Base-by-base conservation (phyloP, 2,329 filamentous ascomycete species). In the Pyrenochaeta sp. region DNA sequence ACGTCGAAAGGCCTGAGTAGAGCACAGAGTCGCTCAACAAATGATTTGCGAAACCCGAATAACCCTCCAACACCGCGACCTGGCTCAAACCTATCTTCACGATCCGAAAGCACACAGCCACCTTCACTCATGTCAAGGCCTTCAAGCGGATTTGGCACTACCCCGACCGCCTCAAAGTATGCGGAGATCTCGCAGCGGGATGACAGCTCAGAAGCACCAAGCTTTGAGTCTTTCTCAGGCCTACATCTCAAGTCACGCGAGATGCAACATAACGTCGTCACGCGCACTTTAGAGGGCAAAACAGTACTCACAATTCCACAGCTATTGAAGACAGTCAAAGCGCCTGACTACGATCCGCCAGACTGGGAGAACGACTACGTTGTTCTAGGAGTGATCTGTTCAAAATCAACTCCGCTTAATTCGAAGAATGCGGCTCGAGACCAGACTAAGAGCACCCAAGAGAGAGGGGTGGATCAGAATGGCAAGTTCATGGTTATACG, bases 401-500 rank as follows among this genome's bases (percentile, higher is more conserved):
- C 89, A 43, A 98, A 98, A 76, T 97, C 95, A 0, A 88, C 90
- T 0, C 93, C 95, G 0, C 88, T 88, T 40, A 81, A 86, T 48
- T 83, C 86, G 34, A 86, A 87, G 63, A 80, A 82, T 28, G 66
- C 72, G 1, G 78, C 77, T 39, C 71, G 74, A 19, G 77, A 79
- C 1, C 82, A 81, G 50, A 77, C 79, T 8, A 72, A 71, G 13
- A 65, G 66, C 39, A 74, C 73, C 3, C 77, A 83, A 45, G 78
- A 79, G 50, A 79, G 81, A 19, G 80, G 85, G 47, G 83, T 86
- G 9, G 85, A 89, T 52, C 83, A 83, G 45, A 80, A 85, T 22
- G 90, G 90, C 49, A 97, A 96, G 76, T 99, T 96, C 80, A 97
- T 99, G 91, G 90, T 94, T 1, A 82, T 99, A 61, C 91, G 88